Evolutionary conservation across 1,139 yeast species (phyloP), one percentile per base, ranked within the genome.

Genomic region (Geotrichum klebahnii): DNA sequence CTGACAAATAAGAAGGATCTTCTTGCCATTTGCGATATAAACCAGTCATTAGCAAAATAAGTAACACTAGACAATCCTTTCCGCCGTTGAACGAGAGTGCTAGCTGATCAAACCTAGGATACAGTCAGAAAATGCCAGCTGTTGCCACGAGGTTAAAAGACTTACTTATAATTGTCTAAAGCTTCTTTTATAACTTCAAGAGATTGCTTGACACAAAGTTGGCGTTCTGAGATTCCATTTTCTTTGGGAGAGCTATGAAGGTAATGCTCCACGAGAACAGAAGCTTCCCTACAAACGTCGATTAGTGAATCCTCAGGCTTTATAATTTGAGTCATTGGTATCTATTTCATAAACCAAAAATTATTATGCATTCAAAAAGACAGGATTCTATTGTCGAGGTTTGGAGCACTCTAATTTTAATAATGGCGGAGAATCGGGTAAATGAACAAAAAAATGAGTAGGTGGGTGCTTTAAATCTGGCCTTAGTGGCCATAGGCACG

Each of bases 21-120:
- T 19, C 35, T 2, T 28, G 46, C 52, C 59, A 62, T 52, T 68
- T 67, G 35, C 67, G 66, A 59, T 78, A 76, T 3, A 84, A 70
- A 4, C 81, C 77, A 1, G 88, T 81, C 51, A 85, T 67, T 35
- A 82, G 75, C 1, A 88, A 64, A 12, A 85, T 70, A 43, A 88
- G 73, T 86, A 87, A 82, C 40, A 87, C 96, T 31, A 86, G 73
- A 60, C 96, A 88, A 67, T 88, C 96, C 61, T 88, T 88, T 1
- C 96, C 96, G 5, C 96, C 96, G 61, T 88, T 88, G 66, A 84
- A 88, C 3, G 94, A 83, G 5, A 88, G 71, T 3, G 95, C 83
- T 3, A 87, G 67, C 55, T 85, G 81, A 12, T 73, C 73, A 33
- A 78, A 66, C 0, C 74, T 65, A 52, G 38, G 22, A 31, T n/a